These are phyloP conservation scores for Moniliella sp. DNA, from an alignment of 1,284 basidiomycete genomes.

Conservation along the genomic window DNA sequence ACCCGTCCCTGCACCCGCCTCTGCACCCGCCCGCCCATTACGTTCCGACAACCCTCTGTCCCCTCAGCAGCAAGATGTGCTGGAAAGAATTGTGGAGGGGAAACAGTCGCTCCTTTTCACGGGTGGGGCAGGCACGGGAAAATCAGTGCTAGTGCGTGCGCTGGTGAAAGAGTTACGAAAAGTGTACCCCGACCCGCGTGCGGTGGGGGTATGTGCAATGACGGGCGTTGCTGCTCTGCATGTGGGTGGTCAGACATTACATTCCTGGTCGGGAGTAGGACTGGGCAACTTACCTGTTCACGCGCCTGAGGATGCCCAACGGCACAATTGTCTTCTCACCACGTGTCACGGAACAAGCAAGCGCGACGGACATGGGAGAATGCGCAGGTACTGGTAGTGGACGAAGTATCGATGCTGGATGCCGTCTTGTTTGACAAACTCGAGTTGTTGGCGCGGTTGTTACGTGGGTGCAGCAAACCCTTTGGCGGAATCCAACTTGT, in stretches of 20 bases:
- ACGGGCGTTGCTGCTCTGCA: conserved; percentile 77
- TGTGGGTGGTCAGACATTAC: conserved; percentile 74
- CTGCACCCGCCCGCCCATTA: too few species aligned
- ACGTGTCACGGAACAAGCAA: conserved; percentile 45
- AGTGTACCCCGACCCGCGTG: conserved; percentile 39
- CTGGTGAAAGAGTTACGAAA: conserved; percentile 50
- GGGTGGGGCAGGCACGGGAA: conserved; percentile 55
- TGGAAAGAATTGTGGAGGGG: background rate
- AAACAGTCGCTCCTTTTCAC: background rate
- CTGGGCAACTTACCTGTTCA: conserved; percentile 52
- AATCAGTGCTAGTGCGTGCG: conserved; percentile 73
- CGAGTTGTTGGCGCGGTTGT: conserved; percentile 44
- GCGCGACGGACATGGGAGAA: conserved; percentile 44
- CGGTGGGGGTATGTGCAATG: conserved; percentile 64
- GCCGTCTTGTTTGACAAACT: conserved; percentile 76
- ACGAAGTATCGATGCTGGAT: conserved; percentile 88
- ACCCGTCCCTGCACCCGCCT: too few species aligned
- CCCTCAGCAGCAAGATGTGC: background rate
- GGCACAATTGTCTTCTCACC: too few species aligned
- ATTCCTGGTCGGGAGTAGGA: conserved; percentile 74
- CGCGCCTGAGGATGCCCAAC: conserved; percentile 45
- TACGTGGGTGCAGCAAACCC: conserved; percentile 44
- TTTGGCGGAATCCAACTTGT: conserved; percentile 93
- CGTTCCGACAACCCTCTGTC: too few species aligned
- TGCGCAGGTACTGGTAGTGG: conserved; percentile 67